These are phyloP conservation scores for Aschersonia sp. DNA, from an alignment of 2,329 filamentous ascomycete species.

Conservation along the genomic window DNA sequence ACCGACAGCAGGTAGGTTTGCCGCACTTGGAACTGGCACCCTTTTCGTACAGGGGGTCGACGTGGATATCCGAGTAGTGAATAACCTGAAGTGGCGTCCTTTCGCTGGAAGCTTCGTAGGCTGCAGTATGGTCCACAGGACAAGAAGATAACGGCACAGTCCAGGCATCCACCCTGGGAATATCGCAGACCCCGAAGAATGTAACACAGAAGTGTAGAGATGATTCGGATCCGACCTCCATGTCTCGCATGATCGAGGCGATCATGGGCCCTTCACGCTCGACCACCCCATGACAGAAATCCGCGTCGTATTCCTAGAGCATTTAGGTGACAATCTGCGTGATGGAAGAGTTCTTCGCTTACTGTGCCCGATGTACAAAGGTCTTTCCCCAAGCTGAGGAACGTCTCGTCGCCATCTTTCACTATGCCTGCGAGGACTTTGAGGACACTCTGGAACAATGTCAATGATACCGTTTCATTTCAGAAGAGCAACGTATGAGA, in stretches of 20 bases:
- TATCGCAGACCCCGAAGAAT: conserved; percentile 34
- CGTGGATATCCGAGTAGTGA: conserved; percentile 44
- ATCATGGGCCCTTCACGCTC: conserved; percentile 35
- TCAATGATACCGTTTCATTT: not conserved
- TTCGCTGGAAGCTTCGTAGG: conserved; percentile 21
- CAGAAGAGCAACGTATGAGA: not conserved
- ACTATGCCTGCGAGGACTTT: conserved; percentile 25
- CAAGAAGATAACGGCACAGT: conserved; percentile 28
- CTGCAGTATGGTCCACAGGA: conserved; percentile 6
- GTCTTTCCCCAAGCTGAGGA: conserved; percentile 14
- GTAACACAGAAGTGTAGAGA: conserved; percentile 36
- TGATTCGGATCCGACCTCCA: conserved; percentile 31
- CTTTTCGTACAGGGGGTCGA: conserved; percentile 37
- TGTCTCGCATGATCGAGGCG: conserved; percentile 28
- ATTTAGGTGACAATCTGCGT: not conserved
- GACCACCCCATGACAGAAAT: conserved; percentile 38
- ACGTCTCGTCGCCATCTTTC: conserved; percentile 21
- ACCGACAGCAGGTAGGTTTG: conserved; percentile 43
- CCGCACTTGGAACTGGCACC: conserved; percentile 39
- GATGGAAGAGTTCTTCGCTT: not conserved
- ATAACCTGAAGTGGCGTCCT: conserved; percentile 34
- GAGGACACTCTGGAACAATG: conserved; percentile 1
- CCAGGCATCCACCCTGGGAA: conserved; percentile 27
- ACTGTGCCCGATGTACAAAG: conserved; percentile 15
- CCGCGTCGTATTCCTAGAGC: conserved; percentile 28